Evolutionary conservation across 305 asterid genomes (phyloP).

Genomic region (Solanum aculeatissimum): DNA sequence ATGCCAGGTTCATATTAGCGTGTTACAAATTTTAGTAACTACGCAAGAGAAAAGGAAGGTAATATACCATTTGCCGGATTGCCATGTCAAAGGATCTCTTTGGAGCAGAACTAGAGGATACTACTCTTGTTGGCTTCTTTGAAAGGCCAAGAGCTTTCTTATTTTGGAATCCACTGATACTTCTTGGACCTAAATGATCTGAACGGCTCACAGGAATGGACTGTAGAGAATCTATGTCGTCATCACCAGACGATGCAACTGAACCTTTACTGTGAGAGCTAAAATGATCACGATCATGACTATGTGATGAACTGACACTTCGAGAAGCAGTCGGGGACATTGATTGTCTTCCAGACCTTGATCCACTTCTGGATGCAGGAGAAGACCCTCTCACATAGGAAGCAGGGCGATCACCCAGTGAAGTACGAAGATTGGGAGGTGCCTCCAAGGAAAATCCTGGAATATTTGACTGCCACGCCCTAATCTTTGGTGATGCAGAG

Average conservation of each 20-base stretch:
- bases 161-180: constrained; percentile 32
- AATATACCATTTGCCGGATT: constrained; percentile 69
- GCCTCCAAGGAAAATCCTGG: constrained; percentile 82
- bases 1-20: not conserved
- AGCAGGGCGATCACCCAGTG: constrained; percentile 90
- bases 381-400: constrained; percentile 95
- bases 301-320: constrained; percentile 56
- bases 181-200: constrained; percentile 46
- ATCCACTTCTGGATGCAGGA: constrained; percentile 86
- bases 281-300: constrained; percentile 59
- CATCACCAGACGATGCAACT: constrained; percentile 89
- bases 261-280: constrained; percentile 74
- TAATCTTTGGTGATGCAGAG: constrained; percentile 65
- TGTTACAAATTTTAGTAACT: not conserved
- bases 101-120: constrained; percentile 71
- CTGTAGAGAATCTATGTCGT: constrained; percentile 69
- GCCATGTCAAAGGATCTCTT: constrained; percentile 90
- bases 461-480: constrained; percentile 59
- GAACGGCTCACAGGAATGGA: constrained; percentile 47
- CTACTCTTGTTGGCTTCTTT: constrained; percentile 49
- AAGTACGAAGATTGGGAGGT: constrained; percentile 97
- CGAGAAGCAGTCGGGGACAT: constrained; percentile 92
- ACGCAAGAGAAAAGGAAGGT: constrained; percentile 13
- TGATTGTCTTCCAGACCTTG: constrained; percentile 71
- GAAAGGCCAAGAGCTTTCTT: constrained; percentile 39